Conservation (phyloP, 805 yeast species). For the Wickerhamiella cacticola region DNA sequence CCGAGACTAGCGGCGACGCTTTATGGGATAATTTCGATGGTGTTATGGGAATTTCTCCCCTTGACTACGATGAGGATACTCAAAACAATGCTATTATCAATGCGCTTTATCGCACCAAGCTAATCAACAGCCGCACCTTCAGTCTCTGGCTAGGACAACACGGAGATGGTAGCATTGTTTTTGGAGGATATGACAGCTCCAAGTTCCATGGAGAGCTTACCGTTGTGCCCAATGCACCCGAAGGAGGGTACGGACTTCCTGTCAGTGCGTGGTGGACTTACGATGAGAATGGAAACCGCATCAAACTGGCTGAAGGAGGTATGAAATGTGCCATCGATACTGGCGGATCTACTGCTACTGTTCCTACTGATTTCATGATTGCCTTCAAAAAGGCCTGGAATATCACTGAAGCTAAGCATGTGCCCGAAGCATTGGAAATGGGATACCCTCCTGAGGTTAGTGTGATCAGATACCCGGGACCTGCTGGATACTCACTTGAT, state of each 20-base stretch:
- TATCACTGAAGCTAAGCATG: not conserved
- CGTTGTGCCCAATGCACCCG: not conserved
- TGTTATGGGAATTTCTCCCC: not conserved
- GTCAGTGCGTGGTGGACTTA: not conserved
- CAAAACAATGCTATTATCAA: not conserved
- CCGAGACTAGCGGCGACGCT: not conserved
- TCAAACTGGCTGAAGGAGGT: not conserved
- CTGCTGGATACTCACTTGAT: not conserved
- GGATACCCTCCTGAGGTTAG: not conserved
- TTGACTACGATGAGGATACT: not conserved
- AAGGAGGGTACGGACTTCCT: not conserved
- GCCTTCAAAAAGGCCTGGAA: not conserved
- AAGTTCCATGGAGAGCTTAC: slow-evolving; percentile 31
- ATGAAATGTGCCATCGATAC: not conserved
- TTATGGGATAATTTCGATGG: not conserved
- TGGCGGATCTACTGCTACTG: not conserved
- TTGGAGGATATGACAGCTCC: slow-evolving; percentile 34
- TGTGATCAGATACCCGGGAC: not conserved
- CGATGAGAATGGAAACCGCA: not conserved
- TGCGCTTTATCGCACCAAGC: not conserved
- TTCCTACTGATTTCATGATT: not conserved
- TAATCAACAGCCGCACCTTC: not conserved
- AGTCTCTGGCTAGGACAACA: not conserved
- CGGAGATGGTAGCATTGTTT: slow-evolving; percentile 29
- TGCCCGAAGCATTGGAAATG: not conserved